Conservation (phyloP, 495 filamentous ascomycete species). For the Podospora tetraspora region DNA sequence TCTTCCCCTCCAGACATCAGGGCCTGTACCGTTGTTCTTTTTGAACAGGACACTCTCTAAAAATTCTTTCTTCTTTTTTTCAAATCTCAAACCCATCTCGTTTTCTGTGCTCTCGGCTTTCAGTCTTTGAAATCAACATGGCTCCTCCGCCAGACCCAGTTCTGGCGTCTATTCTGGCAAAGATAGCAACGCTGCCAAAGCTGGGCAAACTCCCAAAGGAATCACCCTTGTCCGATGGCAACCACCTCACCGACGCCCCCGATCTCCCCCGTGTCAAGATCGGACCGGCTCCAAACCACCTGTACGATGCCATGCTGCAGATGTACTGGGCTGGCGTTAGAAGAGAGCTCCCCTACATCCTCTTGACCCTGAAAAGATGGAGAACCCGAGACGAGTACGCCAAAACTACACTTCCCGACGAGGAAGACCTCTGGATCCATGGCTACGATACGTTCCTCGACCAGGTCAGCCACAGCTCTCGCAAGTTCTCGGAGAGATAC, state of each 20-base stretch:
- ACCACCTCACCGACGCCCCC: conserved; percentile 4
- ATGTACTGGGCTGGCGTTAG: conserved; percentile 8
- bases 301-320: conserved; percentile 8
- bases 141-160: neutral
- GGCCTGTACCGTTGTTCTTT: neutral
- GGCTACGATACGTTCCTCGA: conserved; percentile 17
- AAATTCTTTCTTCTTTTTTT: neutral
- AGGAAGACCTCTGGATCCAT: conserved; percentile 6
- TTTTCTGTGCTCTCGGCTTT: neutral
- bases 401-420: neutral
- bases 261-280: neutral
- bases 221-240: neutral
- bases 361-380: conserved; percentile 2
- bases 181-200: neutral
- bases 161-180: neutral
- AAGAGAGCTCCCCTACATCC: conserved; percentile 5
- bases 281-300: conserved; percentile 1
- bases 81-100: neutral
- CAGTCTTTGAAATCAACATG: neutral
- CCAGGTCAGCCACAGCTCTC: conserved; percentile 12
- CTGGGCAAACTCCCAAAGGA: neutral
- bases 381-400: conserved; percentile 4
- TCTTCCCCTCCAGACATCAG: neutral
- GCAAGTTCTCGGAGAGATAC: conserved; percentile 5
- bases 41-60: neutral